phyloP scores from a whole-genome alignment of 306 rosid genomes.

The Vigna mungo region DNA sequence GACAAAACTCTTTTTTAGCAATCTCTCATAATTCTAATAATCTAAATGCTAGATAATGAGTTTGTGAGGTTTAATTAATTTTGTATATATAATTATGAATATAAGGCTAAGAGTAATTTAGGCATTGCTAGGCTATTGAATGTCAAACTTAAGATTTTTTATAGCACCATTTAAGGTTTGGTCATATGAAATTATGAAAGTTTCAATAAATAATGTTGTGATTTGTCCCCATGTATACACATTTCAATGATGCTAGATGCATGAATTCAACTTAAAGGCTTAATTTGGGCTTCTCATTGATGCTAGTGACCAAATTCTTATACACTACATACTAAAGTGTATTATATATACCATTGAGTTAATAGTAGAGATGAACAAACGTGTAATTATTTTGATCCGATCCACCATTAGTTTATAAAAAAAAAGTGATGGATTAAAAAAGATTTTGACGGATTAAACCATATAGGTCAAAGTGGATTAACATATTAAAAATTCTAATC shows the following conservation, averaged over 20 bases:
- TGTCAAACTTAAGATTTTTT: constrained; percentile 25
- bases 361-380: too few relatives aligned
- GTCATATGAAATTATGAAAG: constrained; percentile 4
- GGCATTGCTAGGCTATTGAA: constrained; percentile 19
- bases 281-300: not conserved
- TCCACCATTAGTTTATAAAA: too few relatives aligned
- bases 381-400: too few relatives aligned
- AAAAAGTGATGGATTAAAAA: too few relatives aligned
- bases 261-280: constrained; percentile 22
- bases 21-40: constrained; percentile 4
- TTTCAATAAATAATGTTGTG: not conserved
- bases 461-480: too few relatives aligned
- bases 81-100: not conserved
- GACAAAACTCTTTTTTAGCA: constrained; percentile 9
- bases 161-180: constrained; percentile 18
- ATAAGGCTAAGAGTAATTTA: not conserved
- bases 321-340: not conserved
- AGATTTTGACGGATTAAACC: too few relatives aligned
- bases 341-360: too few relatives aligned
- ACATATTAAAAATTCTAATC: too few relatives aligned
- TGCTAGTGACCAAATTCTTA: not conserved
- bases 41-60: constrained; percentile 34
- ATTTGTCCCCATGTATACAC: not conserved
- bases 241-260: constrained; percentile 38
- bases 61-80: not conserved